Conservation (phyloP, 495 filamentous ascomycete species). For the Podospora tetraspora region DNA sequence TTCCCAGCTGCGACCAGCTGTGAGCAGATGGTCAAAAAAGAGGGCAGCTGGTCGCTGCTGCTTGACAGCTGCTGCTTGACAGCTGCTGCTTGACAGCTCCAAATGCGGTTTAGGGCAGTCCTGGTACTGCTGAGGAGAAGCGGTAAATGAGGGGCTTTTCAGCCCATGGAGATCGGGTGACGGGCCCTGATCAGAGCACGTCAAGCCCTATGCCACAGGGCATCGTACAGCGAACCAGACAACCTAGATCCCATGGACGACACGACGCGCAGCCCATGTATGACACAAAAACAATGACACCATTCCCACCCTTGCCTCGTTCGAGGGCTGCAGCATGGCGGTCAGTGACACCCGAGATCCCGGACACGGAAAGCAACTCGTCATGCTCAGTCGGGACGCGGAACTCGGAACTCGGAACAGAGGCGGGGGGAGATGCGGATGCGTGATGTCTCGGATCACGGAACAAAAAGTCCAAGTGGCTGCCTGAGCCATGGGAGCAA, state of each 20-base stretch:
- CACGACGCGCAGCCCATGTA: background rate
- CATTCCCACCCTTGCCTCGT: background rate
- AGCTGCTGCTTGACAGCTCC: too few species aligned
- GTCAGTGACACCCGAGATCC: background rate
- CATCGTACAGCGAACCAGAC: background rate
- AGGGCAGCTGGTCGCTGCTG: too few species aligned
- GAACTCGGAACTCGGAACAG: background rate
- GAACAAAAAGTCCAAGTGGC: background rate
- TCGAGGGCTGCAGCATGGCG: background rate
- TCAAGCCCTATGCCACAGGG: background rate
- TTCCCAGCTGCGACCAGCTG: too few species aligned
- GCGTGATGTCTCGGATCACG: background rate
- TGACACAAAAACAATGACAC: background rate
- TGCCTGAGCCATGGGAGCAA: background rate
- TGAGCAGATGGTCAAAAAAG: too few species aligned
- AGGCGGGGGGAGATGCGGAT: background rate
- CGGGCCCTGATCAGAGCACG: background rate
- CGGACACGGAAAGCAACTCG: background rate
- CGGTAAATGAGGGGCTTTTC: background rate
- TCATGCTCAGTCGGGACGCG: too few species aligned
- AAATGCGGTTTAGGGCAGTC: too few species aligned
- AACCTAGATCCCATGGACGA: too few species aligned
- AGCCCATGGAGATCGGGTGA: too few species aligned
- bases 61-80: too few species aligned
- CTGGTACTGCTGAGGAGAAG: too few species aligned